Percentiles rank a stretch among this genome's conserved stretches.
Conservation (phyloP, 495 filamentous ascomycete species). For the Penicillium cosmopolitanum region DNA sequence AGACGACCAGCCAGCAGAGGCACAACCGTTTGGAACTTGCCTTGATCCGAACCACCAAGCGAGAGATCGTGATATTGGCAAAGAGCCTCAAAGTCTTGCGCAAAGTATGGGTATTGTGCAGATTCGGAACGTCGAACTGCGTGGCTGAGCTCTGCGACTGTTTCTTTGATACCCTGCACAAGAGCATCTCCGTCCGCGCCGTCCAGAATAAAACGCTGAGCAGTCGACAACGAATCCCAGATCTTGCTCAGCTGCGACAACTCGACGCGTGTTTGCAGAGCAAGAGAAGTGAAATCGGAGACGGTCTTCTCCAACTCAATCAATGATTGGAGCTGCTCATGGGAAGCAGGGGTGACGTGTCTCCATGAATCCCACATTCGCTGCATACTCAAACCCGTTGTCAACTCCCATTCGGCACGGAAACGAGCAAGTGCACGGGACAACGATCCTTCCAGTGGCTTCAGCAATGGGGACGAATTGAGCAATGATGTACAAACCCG, state of each 20-base stretch:
- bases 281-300: conserved; percentile 68
- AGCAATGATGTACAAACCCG: conserved; percentile 37
- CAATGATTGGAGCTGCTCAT: conserved; percentile 53
- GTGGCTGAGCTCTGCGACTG: conserved; percentile 59
- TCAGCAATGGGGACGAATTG: conserved; percentile 28
- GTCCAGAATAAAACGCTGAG: conserved; percentile 43
- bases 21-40: conserved; percentile 34
- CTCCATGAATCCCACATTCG: conserved; percentile 73
- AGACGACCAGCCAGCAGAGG: conserved; percentile 46
- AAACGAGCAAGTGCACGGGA: conserved; percentile 49
- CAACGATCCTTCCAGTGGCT: conserved; percentile 38
- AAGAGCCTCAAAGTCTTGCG: conserved; percentile 65
- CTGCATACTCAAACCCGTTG: conserved; percentile 84
- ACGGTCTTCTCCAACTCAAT: conserved; percentile 69
- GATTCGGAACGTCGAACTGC: conserved; percentile 41
- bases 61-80: conserved; percentile 62
- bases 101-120: conserved; percentile 53
- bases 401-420: conserved; percentile 59
- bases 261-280: conserved; percentile 47
- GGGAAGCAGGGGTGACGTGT: conserved; percentile 62
- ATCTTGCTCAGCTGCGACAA: conserved; percentile 42
- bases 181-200: conserved; percentile 43
- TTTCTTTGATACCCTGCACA: conserved; percentile 54
- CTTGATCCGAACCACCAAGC: conserved; percentile 21
- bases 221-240: conserved; percentile 47